Evolutionary conservation across 768 basidiomycete species (phyloP).

Genomic region (Serendipita vermifera): DNA sequence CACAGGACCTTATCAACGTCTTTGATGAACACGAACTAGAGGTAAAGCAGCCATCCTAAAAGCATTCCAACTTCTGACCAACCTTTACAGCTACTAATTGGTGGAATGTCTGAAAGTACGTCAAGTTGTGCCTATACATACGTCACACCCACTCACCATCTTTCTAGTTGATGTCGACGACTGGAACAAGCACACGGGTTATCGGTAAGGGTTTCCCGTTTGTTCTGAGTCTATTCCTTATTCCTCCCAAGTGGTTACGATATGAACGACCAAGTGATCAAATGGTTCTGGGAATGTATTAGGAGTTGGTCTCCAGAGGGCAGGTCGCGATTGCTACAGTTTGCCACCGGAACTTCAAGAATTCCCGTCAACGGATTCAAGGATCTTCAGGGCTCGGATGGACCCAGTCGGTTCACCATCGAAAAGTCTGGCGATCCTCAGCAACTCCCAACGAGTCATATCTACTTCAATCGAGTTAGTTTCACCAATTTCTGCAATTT

Average conservation of each 20-base stretch:
- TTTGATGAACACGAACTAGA: conserved; percentile 88
- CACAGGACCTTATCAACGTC: conserved; percentile 69
- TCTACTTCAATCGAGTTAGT: conserved; percentile 64
- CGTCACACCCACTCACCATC: background rate
- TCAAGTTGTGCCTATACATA: conserved; percentile 26
- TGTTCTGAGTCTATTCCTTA: background rate
- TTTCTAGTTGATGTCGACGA: conserved; percentile 43
- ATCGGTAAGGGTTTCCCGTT: conserved; percentile 31
- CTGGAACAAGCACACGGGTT: conserved; percentile 91
- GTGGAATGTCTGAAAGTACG: conserved; percentile 89
- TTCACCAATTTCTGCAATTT: background rate
- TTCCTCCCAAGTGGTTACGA: conserved; percentile 44
- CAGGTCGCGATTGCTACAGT: conserved; percentile 76
- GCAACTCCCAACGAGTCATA: conserved; percentile 80
- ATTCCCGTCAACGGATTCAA: conserved; percentile 90
- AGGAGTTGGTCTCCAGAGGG: conserved; percentile 82
- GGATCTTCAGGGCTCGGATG: conserved; percentile 86
- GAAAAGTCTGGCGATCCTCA: conserved; percentile 87
- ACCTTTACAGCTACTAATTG: conserved; percentile 49
- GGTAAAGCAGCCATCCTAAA: conserved; percentile 15
- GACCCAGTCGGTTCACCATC: conserved; percentile 84
- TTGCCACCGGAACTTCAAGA: conserved; percentile 76
- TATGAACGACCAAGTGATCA: conserved; percentile 75
- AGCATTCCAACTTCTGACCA: background rate
- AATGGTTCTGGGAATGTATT: conserved; percentile 94